phyloP scores from a whole-genome alignment of 306 rosid species.

The Myrica gale region DNA sequence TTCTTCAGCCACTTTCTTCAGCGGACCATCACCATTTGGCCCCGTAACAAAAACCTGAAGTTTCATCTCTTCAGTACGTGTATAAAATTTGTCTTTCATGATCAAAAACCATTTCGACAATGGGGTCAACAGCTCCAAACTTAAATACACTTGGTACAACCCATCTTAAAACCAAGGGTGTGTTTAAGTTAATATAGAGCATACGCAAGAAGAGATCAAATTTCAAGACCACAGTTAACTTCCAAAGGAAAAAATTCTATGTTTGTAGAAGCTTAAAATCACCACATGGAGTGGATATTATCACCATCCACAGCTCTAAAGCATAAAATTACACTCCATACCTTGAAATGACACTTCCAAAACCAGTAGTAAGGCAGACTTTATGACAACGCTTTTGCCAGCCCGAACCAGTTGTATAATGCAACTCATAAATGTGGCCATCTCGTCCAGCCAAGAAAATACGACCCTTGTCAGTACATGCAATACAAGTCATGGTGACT shows the following conservation, averaged over 20 bases:
- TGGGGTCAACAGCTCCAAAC: conserved; percentile 91
- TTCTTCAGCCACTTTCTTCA: conserved; percentile 97
- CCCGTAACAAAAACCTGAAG: conserved; percentile 83
- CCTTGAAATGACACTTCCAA: conserved; percentile 95
- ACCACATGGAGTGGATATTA: background rate
- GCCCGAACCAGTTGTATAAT: conserved; percentile 83
- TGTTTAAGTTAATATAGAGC: conserved; percentile 23
- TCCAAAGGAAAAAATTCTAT: background rate
- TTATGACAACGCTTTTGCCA: conserved; percentile 94
- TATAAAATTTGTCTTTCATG: conserved; percentile 85
- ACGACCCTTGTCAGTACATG: conserved; percentile 88
- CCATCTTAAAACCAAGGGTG: conserved; percentile 70
- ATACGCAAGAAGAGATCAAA: conserved; percentile 15
- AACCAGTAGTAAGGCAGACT: conserved; percentile 85
- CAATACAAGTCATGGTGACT: conserved; percentile 86
- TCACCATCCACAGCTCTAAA: conserved; percentile 9
- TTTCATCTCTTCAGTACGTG: conserved; percentile 89
- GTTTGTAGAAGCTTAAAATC: background rate
- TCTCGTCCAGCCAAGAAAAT: conserved; percentile 96
- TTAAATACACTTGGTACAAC: conserved; percentile 92
- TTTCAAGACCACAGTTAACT: conserved; percentile 13
- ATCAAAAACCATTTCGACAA: conserved; percentile 90
- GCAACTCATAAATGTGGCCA: conserved; percentile 89
- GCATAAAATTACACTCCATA: conserved; percentile 31
- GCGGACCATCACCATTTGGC: conserved; percentile 75